These are phyloP conservation scores for Waltergamsia citrina DNA, from an alignment of 2,329 filamentous ascomycete genomes.

Conservation along the genomic window DNA sequence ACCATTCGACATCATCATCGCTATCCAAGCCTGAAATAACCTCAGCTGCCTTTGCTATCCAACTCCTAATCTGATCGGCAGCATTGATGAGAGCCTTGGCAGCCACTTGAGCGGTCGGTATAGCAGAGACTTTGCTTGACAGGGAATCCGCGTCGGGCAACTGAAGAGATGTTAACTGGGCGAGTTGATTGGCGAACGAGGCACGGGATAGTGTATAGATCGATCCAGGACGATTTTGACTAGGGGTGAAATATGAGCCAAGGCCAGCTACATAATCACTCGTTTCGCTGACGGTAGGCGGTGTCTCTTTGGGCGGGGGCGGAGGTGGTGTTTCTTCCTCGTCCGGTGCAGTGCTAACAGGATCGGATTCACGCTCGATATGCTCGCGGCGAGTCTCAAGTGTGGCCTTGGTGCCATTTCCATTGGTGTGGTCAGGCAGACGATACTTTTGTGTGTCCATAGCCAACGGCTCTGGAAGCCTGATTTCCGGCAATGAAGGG, in stretches of 20 bases:
- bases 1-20: conserved; percentile 97
- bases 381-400: conserved; percentile 48
- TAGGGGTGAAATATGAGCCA: conserved; percentile 57
- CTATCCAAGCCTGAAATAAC: conserved; percentile 84
- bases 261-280: conserved; percentile 40
- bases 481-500: conserved; percentile 42
- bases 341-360: conserved; percentile 15
- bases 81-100: conserved; percentile 76
- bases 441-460: conserved; percentile 70
- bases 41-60: conserved; percentile 87
- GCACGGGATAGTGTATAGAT: conserved; percentile 89
- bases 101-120: conserved; percentile 77
- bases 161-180: conserved; percentile 82
- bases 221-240: conserved; percentile 64
- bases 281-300: conserved; percentile 21
- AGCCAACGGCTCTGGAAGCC: conserved; percentile 37
- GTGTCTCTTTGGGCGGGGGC: conserved; percentile 29
- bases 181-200: conserved; percentile 88
- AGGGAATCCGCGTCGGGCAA: conserved; percentile 79
- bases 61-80: conserved; percentile 84
- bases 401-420: conserved; percentile 57
- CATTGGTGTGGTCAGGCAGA: conserved; percentile 59
- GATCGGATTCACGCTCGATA: conserved; percentile 37
- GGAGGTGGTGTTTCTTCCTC: conserved; percentile 18
- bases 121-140: conserved; percentile 73